Conservation (phyloP, 1,284 basidiomycete genomes). For the Ustilago esculenta region DNA sequence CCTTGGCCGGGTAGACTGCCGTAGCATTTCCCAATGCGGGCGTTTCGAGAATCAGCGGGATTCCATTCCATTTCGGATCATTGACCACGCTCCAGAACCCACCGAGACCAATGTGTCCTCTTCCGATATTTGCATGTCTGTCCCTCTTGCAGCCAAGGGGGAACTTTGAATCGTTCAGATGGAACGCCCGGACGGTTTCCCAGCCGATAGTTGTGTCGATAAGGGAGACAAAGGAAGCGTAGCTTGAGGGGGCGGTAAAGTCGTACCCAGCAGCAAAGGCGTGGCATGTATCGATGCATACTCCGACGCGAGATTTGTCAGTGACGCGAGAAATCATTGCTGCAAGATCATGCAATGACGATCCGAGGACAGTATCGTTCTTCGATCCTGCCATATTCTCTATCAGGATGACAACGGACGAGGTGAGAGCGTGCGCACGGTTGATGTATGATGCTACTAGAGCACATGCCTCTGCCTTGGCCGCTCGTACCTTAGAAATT, state of each 20-base stretch:
- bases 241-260: conserved; percentile 72
- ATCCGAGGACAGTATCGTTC: conserved; percentile 79
- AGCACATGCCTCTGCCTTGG: conserved; percentile 74
- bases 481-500: conserved; percentile 67
- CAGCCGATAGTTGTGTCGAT: conserved; percentile 78
- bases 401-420: conserved; percentile 75
- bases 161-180: conserved; percentile 84
- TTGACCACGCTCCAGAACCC: conserved; percentile 77
- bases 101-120: conserved; percentile 75
- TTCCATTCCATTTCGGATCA: conserved; percentile 75
- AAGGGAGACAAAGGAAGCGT: conserved; percentile 69
- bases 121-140: conserved; percentile 84
- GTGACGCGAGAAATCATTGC: conserved; percentile 77
- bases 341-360: conserved; percentile 76
- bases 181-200: conserved; percentile 77
- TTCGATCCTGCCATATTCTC: conserved; percentile 82
- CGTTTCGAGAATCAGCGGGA: conserved; percentile 85
- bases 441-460: conserved; percentile 81
- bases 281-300: conserved; percentile 90
- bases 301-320: conserved; percentile 79
- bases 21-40: conserved; percentile 67
- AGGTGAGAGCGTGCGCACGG: conserved; percentile 77
- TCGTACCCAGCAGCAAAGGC: conserved; percentile 85
- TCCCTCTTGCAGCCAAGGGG: conserved; percentile 76
- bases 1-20: conserved; percentile 18